A percentile compares a stretch with the other conserved stretches of the same genome.
Conservation (phyloP, 257 asterid species). For the Ajuga chamaepitys region DNA sequence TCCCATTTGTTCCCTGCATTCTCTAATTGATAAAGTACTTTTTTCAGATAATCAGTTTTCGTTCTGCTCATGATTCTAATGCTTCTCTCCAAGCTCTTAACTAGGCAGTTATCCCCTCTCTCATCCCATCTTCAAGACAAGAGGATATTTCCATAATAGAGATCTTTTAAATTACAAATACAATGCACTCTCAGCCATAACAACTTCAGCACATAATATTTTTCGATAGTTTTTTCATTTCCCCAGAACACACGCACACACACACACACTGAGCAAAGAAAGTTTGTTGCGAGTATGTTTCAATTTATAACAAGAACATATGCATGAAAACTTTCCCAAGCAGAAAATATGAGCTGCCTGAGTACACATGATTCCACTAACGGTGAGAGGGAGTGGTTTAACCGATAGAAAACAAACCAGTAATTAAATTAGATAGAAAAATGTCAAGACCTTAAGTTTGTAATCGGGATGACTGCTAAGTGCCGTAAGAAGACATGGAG, state of each 20-base stretch:
- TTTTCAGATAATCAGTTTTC: too few species aligned
- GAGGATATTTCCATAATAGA: not conserved
- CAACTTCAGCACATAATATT: not conserved
- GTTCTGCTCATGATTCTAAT: too few species aligned
- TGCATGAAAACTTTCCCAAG: not conserved
- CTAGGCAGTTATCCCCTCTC: too few species aligned
- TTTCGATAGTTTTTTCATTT: not conserved
- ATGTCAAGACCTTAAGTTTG: constrained; percentile 62
- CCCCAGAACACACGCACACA: not conserved
- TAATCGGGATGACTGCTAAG: constrained; percentile 60
- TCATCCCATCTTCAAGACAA: not conserved
- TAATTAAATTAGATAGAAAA: not conserved
- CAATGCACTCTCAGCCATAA: not conserved
- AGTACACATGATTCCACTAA: not conserved
- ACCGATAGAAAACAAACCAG: too few species aligned
- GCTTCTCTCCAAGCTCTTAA: too few species aligned
- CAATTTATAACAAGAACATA: not conserved
- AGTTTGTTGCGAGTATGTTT: not conserved
- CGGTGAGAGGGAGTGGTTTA: not conserved
- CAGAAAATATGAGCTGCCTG: not conserved
- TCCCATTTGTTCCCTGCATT: too few species aligned
- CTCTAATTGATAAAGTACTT: too few species aligned
- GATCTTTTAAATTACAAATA: not conserved
- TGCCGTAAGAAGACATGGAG: constrained; percentile 65
- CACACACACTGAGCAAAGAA: not conserved